Conservation (phyloP, 345 rosid species). For the Salix dunnii region DNA sequence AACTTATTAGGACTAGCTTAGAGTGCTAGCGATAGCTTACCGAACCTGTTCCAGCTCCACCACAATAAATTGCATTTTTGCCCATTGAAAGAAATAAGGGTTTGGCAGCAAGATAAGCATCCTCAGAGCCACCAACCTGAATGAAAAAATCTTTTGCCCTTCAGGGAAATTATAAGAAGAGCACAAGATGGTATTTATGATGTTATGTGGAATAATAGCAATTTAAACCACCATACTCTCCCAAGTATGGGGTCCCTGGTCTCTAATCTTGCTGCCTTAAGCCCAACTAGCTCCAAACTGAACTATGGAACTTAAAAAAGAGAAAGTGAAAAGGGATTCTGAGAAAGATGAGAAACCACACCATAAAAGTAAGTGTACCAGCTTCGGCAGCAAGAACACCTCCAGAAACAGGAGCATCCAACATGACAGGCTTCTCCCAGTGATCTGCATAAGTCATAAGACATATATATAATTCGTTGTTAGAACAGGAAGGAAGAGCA, state of each 20-base stretch:
- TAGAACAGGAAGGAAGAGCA: too few relatives aligned
- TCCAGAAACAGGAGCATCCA: constrained; percentile 98
- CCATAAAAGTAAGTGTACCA: constrained; percentile 89
- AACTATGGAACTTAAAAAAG: too few relatives aligned
- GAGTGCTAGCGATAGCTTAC: constrained; percentile 45
- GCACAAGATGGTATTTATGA: neutral
- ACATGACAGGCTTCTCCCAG: constrained; percentile 69
- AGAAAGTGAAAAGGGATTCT: too few relatives aligned
- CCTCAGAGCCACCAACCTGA: constrained; percentile 91
- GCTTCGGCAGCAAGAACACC: constrained; percentile 95
- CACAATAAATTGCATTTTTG: constrained; percentile 69
- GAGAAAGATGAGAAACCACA: constrained; percentile 23
- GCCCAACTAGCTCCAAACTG: too few relatives aligned
- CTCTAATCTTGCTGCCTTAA: too few relatives aligned
- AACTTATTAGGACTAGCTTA: neutral
- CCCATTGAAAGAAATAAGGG: constrained; percentile 81
- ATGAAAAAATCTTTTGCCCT: constrained; percentile 18
- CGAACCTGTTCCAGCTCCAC: constrained; percentile 91
- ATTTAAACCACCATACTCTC: neutral
- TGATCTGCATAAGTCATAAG: constrained; percentile 32
- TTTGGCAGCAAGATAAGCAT: constrained; percentile 64
- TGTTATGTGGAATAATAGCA: neutral
- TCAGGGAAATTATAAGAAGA: neutral
- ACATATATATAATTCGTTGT: too few relatives aligned
- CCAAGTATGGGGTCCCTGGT: too few relatives aligned